Conservation (phyloP, 1,284 basidiomycete species). For the Phenoliferia sp. region DNA sequence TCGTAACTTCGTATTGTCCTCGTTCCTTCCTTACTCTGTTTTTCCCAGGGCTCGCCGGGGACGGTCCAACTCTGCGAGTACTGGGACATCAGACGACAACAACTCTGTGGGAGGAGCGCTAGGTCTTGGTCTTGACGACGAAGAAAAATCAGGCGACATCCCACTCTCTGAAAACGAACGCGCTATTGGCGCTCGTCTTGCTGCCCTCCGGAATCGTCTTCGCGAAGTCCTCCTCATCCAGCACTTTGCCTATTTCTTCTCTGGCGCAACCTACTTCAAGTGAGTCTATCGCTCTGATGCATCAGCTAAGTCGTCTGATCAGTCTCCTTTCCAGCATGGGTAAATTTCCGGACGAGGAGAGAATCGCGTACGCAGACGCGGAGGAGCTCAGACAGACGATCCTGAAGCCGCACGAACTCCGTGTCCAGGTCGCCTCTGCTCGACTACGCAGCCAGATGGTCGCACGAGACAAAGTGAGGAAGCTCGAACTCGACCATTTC, state of each 20-base stretch:
- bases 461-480: conserved; percentile 1
- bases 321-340: conserved; percentile 1
- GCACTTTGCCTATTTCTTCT: conserved; percentile 32
- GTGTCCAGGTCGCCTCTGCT: conserved; percentile 15
- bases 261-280: conserved; percentile 34
- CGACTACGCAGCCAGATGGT: conserved; percentile 6
- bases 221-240: conserved; percentile 32
- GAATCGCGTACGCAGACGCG: conserved; percentile 16
- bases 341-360: conserved; percentile 19
- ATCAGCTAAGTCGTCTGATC: not conserved
- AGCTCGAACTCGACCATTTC: conserved; percentile 23
- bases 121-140: conserved; percentile 15
- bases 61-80: not conserved
- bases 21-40: not conserved
- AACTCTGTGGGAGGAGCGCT: conserved; percentile 17
- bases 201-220: conserved; percentile 20
- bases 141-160: conserved; percentile 8
- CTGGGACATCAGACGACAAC: not conserved
- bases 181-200: conserved; percentile 1
- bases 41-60: not conserved
- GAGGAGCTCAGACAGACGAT: conserved; percentile 20
- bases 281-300: not conserved
- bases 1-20: no score
- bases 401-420: conserved; percentile 18
- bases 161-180: conserved; percentile 16